Evolutionary conservation across 2,329 filamentous ascomycete species (phyloP), one percentile per base, ranked within the genome.

Genomic region (Xylariomycetidae sp.): DNA sequence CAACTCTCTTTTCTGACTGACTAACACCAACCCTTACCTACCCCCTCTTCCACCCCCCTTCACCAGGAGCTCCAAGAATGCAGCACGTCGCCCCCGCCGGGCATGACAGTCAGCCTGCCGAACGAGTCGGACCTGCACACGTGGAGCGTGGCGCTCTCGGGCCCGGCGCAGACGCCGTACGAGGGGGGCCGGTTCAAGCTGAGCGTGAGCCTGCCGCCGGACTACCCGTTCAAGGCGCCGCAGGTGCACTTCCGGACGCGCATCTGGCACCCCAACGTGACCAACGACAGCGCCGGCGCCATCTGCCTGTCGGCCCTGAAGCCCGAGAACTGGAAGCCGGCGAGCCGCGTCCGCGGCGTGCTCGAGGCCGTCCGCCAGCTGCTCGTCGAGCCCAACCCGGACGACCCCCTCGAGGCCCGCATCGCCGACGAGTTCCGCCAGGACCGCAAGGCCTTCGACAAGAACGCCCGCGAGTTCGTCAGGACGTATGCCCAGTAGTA

Each of bases 261-360:
- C 64, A 85, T 95, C 70, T 96, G 94, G 74, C 89, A 96, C 67
- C 88, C 89, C 27, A 96, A 96, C 65, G 77, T 96, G 39, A 88
- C 83, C 55, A 92, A 94, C 72, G 88, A 94, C 61, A 74, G 77
- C 55, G 77, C 80, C 47, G 89, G 89, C 42, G 82, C 74, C 63
- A 86, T 96, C 77, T 96, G 89, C 64, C 72, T 96, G 27, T 80
- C 78, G 40, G 76, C 89, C 61, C 77, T 96, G 49, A 87, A 89
- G 57, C 62, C 82, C 18, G 88, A 94, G 52, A 82, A 87, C 63
- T 96, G 89, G 89, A 96, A 95, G 72, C 89, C 89, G 13, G 82
- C 82, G 41, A 85, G 82, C 53, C 84, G 82, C 65, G 74, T 95
- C 45, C 63, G 66, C 28, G 76, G 78, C 33, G 87, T 95, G 17